A percentile compares a stretch with the other conserved stretches of the same genome.
These are phyloP conservation scores for Vitis hybrid DNA, from an alignment of 177 flowering plant species.

Conservation along the genomic window DNA sequence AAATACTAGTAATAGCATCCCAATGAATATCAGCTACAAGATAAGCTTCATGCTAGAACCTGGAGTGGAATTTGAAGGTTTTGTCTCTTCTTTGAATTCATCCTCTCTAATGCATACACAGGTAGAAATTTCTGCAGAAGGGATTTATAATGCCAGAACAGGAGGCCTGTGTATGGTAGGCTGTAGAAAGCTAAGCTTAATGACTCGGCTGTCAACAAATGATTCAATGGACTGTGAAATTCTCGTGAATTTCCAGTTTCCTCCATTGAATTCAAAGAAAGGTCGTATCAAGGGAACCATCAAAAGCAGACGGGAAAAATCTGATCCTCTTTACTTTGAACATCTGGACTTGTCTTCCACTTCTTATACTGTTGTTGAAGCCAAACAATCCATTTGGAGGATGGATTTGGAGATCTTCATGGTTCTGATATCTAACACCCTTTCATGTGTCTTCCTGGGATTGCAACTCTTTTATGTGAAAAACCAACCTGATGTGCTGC, in stretches of 20 bases:
- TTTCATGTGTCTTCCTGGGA: conserved; percentile 46
- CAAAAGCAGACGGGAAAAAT: conserved; percentile 37
- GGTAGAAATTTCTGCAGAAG: conserved; percentile 56
- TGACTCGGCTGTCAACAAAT: background rate
- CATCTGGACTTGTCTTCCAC: conserved; percentile 29
- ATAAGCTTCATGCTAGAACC: conserved; percentile 22
- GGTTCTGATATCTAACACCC: conserved; percentile 57
- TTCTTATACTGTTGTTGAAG: conserved; percentile 9
- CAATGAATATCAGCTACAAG: conserved; percentile 51
- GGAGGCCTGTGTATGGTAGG: conserved; percentile 78
- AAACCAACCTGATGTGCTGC: conserved; percentile 44
- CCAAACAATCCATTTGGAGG: conserved; percentile 33
- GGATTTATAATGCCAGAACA: conserved; percentile 49
- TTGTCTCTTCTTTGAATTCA: conserved; percentile 5
- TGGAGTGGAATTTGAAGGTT: conserved; percentile 4
- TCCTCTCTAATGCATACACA: conserved; percentile 5
- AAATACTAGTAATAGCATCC: conserved; percentile 10
- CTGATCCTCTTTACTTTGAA: conserved; percentile 55
- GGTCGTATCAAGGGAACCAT: conserved; percentile 50
- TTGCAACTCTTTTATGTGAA: conserved; percentile 50
- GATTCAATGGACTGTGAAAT: conserved; percentile 55
- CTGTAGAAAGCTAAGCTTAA: conserved; percentile 36
- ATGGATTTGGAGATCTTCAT: conserved; percentile 59
- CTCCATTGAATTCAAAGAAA: conserved; percentile 32
- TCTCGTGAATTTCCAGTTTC: conserved; percentile 45